Conservation (phyloP, 169 alveolate species). For the Theileria parva region DNA sequence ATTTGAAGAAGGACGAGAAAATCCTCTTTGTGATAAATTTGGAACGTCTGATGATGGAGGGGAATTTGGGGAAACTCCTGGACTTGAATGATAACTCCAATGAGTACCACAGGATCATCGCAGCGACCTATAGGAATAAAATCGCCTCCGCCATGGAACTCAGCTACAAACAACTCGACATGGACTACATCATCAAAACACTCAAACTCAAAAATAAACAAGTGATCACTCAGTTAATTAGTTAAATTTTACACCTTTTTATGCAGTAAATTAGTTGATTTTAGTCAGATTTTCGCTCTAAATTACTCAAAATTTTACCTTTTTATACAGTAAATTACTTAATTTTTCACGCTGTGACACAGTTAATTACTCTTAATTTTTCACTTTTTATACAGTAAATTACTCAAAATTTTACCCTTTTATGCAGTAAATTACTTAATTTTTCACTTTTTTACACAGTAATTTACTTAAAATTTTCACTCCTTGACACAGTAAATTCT, state of each 20-base stretch:
- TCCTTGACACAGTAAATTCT: no score
- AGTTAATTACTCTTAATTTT: no score
- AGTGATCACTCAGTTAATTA: conserved; percentile 4
- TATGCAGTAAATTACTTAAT: no score
- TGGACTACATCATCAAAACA: conserved; percentile 44
- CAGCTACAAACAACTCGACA: conserved; percentile 49
- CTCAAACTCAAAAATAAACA: conserved; percentile 53
- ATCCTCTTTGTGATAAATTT: conserved; percentile 67
- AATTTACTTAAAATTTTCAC: background rate
- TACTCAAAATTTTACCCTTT: no score
- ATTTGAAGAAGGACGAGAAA: conserved; percentile 21
- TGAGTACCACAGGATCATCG: conserved; percentile 51
- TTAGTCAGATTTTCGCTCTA: background rate
- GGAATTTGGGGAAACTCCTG: conserved; percentile 56
- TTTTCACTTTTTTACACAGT: no score
- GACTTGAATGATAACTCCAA: conserved; percentile 35
- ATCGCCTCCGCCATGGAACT: conserved; percentile 73
- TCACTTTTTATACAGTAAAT: no score
- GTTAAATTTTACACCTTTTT: background rate
- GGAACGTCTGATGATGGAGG: conserved; percentile 78
- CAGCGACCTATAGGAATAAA: conserved; percentile 66
- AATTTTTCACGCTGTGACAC: no score
- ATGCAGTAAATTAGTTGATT: no score
- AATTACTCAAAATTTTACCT: no score
- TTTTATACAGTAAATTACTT: no score